Base-by-base conservation (phyloP, 176 grass and related monocot genomes). In the Puccinellia tenuiflora region DNA sequence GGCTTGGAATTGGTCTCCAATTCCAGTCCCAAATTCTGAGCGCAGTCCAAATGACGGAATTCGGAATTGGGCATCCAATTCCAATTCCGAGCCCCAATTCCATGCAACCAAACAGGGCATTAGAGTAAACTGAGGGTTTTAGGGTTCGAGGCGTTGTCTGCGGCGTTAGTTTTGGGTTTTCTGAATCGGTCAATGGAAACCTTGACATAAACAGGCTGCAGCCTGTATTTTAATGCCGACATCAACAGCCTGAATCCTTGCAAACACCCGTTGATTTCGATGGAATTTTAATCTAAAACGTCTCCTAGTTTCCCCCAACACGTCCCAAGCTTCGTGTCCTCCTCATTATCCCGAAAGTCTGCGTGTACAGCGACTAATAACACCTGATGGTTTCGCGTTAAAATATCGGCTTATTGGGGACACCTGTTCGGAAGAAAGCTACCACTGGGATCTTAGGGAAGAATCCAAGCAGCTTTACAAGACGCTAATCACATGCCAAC, bases 391-490 rank as follows among this genome's bases (percentile, higher is more conserved):
- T 10, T 45, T 24, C 7, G 45, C 10, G 45, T 79, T 52, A 79
- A 73, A 50, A 77, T 9, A 17, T 34, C 33, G 8, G 16, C 25
- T 24, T 57, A 35, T 59, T 68, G 21, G 17, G 39, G n/a, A 31
- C 83, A 47, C 64, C 63, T 72, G 34, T 82, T 77, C 35, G 51
- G 14, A 51, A 69, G 40, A 63, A 63, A 63, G 60, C 26, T 24
- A 56, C 60, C 0, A 3, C 31, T 66, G 18, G 26, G 37, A 80
- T 57, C 29, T 53, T 51, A 48, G 18, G 37, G 37, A 73, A 73
- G 52, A 73, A 73, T 82, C 52, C 50, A 76, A 43, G 61, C 3
- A 17, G 43, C 20, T 29, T 62, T 28, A 71, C 25, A 37, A 78
- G 60, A 64, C 53, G 42, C 10, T 77, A 71, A 42, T 26, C 60